Evolutionary conservation across 2,329 filamentous ascomycete species (phyloP), one percentile per base, ranked within the genome.

Genomic region (Verticillium nubilum): DNA sequence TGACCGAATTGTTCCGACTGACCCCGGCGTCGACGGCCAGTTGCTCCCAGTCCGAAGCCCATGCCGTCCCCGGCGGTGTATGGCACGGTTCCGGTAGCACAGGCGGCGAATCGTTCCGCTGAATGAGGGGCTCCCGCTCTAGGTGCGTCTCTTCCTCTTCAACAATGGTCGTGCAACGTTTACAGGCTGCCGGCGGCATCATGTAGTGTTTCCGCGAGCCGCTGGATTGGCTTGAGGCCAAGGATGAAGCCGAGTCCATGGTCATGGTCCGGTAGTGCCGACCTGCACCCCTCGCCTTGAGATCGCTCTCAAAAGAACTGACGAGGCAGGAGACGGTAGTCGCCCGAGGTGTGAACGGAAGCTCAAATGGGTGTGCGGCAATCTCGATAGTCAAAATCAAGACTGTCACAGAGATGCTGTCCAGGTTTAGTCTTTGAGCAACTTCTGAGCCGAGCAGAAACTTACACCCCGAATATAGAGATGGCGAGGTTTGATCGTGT

Each of bases 381-480:
- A 65, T 63, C 31, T 67, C 66, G 28, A 64, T 59, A n/a, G 63
- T 52, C 19, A 65, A 63, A 29, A 64, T 59, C 35, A 67, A 58
- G 50, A 66, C 58, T 27, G 58, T 59, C 28, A 66, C 37, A 25
- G 23, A 52, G 12, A 52, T 52, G 7, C 56, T 57, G 13, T 2
- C 52, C 28, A 2, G 26, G 12, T 15, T 53, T 28, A 53, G 52
- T 53, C 5, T 19, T 61, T 28, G 60, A 4, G 13, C n/a, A 10
- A 1, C 9, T 59, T 61, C n/a, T n/a, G n/a, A n/a, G 13, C 65
- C 63, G 59, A 29, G 52, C 5, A 17, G 25, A 13, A 9, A 63
- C 61, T 57, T 62, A 69, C 68, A 67, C 63, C 12, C 67, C 67
- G 12, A 66, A 59, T 5, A 62, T 60, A 50, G 67, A 69, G 12